Evolutionary conservation across 2,329 filamentous ascomycete species (phyloP), one percentile per base, ranked within the genome.

Genomic region (Clonostachys byssicola): DNA sequence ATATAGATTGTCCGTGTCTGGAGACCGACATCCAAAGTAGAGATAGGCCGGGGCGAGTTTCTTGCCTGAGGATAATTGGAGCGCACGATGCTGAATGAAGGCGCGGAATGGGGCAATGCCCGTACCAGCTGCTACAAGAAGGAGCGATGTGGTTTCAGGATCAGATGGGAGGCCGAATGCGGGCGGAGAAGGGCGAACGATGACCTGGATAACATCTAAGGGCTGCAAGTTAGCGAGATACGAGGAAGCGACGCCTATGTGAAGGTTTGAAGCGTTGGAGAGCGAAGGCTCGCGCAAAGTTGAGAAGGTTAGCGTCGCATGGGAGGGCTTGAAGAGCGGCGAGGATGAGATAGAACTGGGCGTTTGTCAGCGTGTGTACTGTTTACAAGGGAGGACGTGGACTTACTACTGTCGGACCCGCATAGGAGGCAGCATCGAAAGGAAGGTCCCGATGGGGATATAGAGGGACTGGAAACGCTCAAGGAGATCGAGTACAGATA

Each of bases 391-490:
- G 5, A 42, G 17, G 16, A 16, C 18, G 34, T n/a, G 6, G 12
- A 52, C 51, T 44, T 48, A 54, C 49, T 68, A 69, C 48, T 67
- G 64, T 1, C 66, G 56, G 2, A 59, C 52, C 2, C 64, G 55
- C 76, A 89, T 84, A 0, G 85, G 80, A 1, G 82, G 81, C 2
- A 86, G 74, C 69, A 86, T 80, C 12, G 73, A 68, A 6, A 89
- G 66, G 62, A 83, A 88, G 9, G 75, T 67, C 3, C 73, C 72
- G 17, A 88, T 70, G 0, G 82, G 70, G 0, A 88, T 62, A 2
- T 73, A 60, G 18, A 83, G 71, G 0, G 65, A 59, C 0, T 75
- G 71, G 38, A 18, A 78, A 13, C 74, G 71, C 54, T 84, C 79
- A 1, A 88, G 71, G 5, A 88, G 65, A 51, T 87, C 83, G 1